Evolutionary conservation across 768 basidiomycete species (phyloP).

Genomic region (Neoboletus brunneissimus): DNA sequence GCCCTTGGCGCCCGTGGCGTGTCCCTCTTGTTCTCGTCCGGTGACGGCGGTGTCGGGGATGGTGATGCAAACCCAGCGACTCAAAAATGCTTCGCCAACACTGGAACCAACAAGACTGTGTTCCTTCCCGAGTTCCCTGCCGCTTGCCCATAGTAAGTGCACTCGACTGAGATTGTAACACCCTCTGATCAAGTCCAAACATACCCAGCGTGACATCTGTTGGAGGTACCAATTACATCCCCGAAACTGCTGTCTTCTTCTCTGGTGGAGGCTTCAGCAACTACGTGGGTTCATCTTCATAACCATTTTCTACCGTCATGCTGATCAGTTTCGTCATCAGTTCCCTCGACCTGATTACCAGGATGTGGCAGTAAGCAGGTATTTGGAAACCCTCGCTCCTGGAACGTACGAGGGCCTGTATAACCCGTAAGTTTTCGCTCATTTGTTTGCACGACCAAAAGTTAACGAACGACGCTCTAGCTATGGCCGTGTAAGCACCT

Average conservation of each 20-base stretch:
- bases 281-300: conserved; percentile 39
- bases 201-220: conserved; percentile 62
- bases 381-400: conserved; percentile 43
- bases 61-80: conserved; percentile 49
- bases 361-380: conserved; percentile 40
- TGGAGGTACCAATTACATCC: conserved; percentile 59
- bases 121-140: conserved; percentile 66
- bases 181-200: neutral
- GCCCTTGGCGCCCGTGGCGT: conserved; percentile 66
- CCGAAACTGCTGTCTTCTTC: conserved; percentile 58
- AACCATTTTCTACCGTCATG: neutral
- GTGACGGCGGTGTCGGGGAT: conserved; percentile 70
- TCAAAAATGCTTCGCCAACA: conserved; percentile 56
- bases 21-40: conserved; percentile 62
- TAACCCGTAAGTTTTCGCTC: conserved; percentile 44
- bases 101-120: conserved; percentile 48
- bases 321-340: conserved; percentile 26
- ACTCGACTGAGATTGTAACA: too few species aligned
- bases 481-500: conserved; percentile 49
- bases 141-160: conserved; percentile 50
- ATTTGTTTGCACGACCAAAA: neutral
- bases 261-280: conserved; percentile 77
- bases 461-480: conserved; percentile 25
- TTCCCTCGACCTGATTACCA: conserved; percentile 58
- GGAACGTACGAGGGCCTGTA: conserved; percentile 57